These are phyloP conservation scores for Tulasnella sp. DNA, from an alignment of 768 basidiomycete species.

Conservation along the genomic window DNA sequence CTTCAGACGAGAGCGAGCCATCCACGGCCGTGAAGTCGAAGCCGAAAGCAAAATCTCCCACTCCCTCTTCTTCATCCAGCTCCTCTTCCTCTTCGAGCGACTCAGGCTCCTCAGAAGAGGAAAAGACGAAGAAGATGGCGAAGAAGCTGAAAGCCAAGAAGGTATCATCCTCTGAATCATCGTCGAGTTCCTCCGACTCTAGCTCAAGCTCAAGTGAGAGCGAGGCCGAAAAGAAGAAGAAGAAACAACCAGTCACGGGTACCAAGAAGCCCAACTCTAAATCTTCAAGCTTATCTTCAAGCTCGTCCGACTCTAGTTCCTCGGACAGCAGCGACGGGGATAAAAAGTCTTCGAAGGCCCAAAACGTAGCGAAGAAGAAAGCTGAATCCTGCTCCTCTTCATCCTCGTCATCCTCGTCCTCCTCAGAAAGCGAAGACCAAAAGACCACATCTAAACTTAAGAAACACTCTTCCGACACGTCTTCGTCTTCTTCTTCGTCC, in stretches of 20 bases:
- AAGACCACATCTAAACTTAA: not conserved
- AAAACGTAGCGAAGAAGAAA: not conserved
- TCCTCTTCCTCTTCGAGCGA: not conserved
- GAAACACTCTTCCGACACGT: slow-evolving; percentile 8
- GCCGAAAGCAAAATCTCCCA: not conserved
- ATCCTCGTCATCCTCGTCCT: not conserved
- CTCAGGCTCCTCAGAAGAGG: not conserved
- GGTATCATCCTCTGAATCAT: not conserved
- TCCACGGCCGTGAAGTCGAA: too few relatives aligned
- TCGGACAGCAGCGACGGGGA: slow-evolving; percentile 11
- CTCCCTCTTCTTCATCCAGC: not conserved
- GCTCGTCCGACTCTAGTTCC: not conserved
- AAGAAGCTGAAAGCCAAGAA: not conserved
- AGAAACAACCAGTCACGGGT: not conserved
- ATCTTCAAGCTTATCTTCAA: not conserved
- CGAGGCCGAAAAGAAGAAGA: not conserved
- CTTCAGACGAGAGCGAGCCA: slow-evolving; percentile 1
- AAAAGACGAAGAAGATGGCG: not conserved
- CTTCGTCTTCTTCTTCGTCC: slow-evolving; percentile 19
- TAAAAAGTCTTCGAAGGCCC: not conserved
- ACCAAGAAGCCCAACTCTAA: not conserved
- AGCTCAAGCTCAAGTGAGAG: not conserved
- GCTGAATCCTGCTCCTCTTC: not conserved
- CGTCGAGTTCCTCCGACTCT: not conserved
- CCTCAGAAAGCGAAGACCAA: not conserved